phyloP scores from a whole-genome alignment of 2,329 filamentous ascomycete species.

The Alternaria panax region DNA sequence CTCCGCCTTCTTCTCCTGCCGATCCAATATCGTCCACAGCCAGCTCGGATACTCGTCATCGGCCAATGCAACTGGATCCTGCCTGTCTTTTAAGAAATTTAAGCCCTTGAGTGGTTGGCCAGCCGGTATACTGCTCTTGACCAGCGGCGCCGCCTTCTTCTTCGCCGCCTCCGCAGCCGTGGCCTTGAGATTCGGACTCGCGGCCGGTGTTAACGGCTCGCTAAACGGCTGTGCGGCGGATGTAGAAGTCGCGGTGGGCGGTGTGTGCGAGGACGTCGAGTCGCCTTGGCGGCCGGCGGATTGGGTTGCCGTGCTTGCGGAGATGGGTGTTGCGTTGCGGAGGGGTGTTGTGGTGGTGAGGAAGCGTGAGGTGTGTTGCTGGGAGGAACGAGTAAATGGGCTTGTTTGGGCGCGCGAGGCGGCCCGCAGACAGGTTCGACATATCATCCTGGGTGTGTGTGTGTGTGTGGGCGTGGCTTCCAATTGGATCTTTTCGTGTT shows the following conservation, averaged over 20 bases:
- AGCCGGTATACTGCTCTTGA: conserved; percentile 63
- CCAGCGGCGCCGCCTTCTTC: conserved; percentile 41
- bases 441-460: conserved; percentile 46
- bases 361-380: conserved; percentile 33
- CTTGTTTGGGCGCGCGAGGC: conserved; percentile 34
- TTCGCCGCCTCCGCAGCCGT: conserved; percentile 33
- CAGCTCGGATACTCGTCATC: conserved; percentile 82
- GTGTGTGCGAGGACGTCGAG: conserved; percentile 37
- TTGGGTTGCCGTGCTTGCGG: conserved; percentile 34
- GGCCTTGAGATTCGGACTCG: conserved; percentile 33
- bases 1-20: conserved; percentile 62
- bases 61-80: conserved; percentile 75
- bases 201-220: conserved; percentile 46
- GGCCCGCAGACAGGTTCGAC: conserved; percentile 48
- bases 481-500: conserved; percentile 9
- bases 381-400: conserved; percentile 5
- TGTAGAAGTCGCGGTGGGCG: conserved; percentile 54
- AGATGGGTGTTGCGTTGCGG: conserved; percentile 37
- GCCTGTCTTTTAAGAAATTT: conserved; percentile 77
- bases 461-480: not conserved
- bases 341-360: conserved; percentile 34
- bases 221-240: conserved; percentile 57
- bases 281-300: conserved; percentile 36
- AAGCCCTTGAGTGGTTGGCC: conserved; percentile 76
- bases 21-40: conserved; percentile 77